Conservation (phyloP, 1,284 basidiomycete species). For the Malassezia pachydermatis region DNA sequence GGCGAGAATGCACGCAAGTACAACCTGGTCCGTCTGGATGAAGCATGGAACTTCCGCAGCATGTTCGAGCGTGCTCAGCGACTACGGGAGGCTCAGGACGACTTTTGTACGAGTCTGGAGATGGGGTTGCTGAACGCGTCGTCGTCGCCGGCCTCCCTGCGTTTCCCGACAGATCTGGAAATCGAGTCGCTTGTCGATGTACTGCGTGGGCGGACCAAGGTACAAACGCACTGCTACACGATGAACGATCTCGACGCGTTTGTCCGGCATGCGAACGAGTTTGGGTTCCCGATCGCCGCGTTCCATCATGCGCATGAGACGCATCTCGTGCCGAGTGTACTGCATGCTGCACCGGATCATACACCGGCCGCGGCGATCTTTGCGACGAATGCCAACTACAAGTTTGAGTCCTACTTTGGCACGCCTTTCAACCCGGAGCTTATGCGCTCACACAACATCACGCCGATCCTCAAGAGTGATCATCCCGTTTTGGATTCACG, state of each 20-base stretch:
- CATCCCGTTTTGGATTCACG: slow-evolving; percentile 66
- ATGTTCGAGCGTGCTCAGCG: slow-evolving; percentile 64
- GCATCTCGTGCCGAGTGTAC: slow-evolving; percentile 67
- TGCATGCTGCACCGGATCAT: slow-evolving; percentile 59
- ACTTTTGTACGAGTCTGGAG: slow-evolving; percentile 53
- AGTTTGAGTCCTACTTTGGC: slow-evolving; percentile 72
- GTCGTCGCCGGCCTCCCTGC: slow-evolving; percentile 57
- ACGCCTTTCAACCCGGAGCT: slow-evolving; percentile 75
- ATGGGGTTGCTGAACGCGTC: slow-evolving; percentile 13
- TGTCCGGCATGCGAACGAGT: slow-evolving; percentile 64
- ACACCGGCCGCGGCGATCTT: slow-evolving; percentile 67
- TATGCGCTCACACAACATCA: slow-evolving; percentile 59
- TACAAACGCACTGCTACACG: slow-evolving; percentile 45
- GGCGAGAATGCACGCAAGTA: slow-evolving; percentile 53
- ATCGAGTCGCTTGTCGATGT: slow-evolving; percentile 81
- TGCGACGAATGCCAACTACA: slow-evolving; percentile 63
- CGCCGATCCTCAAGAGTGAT: slow-evolving; percentile 62
- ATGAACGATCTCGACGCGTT: slow-evolving; percentile 62
- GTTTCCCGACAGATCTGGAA: slow-evolving; percentile 66
- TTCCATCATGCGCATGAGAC: slow-evolving; percentile 81
- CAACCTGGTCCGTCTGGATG: slow-evolving; percentile 53
- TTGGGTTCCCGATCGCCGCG: slow-evolving; percentile 56
- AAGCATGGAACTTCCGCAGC: slow-evolving; percentile 55
- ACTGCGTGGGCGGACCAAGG: slow-evolving; percentile 64
- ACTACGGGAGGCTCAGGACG: slow-evolving; percentile 65